phyloP scores from a whole-genome alignment of 129 eudicot species.

The Helichrysum umbraculigerum region DNA sequence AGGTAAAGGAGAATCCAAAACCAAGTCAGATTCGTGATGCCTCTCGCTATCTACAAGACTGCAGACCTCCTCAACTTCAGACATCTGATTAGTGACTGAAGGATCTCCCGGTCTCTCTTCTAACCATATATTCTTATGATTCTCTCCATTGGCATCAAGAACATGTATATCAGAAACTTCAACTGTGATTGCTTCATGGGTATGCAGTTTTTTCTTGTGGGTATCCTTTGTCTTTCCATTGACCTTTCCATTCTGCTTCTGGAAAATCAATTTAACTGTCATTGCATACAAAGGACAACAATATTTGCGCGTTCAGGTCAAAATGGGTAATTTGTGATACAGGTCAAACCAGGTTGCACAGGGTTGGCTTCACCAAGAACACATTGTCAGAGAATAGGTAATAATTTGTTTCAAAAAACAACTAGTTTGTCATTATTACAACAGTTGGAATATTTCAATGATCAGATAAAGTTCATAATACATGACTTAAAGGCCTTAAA shows the following conservation, averaged over 20 bases:
- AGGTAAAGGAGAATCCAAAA: slow-evolving; percentile 23
- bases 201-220: slow-evolving; percentile 36
- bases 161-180: slow-evolving; percentile 29
- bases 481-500: not conserved
- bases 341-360: not conserved
- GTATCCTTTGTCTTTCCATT: slow-evolving; percentile 53
- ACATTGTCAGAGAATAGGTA: too few relatives aligned
- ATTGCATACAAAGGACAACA: slow-evolving; percentile 9
- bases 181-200: slow-evolving; percentile 33
- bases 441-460: not conserved
- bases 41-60: slow-evolving; percentile 20
- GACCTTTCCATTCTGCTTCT: slow-evolving; percentile 47
- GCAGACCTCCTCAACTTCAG: slow-evolving; percentile 32
- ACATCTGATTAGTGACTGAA: slow-evolving; percentile 19
- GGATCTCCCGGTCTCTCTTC: slow-evolving; percentile 24
- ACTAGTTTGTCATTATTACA: not conserved
- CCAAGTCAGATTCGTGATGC: slow-evolving; percentile 6
- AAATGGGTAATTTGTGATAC: not conserved
- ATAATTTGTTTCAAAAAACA: not conserved
- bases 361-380: not conserved
- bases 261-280: slow-evolving; percentile 27
- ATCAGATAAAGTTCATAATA: not conserved
- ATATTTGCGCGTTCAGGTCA: not conserved
- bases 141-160: slow-evolving; percentile 16
- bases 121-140: slow-evolving; percentile 11